Evolutionary conservation across 345 rosid genomes (phyloP).

Genomic region (Triadica sebifera): DNA sequence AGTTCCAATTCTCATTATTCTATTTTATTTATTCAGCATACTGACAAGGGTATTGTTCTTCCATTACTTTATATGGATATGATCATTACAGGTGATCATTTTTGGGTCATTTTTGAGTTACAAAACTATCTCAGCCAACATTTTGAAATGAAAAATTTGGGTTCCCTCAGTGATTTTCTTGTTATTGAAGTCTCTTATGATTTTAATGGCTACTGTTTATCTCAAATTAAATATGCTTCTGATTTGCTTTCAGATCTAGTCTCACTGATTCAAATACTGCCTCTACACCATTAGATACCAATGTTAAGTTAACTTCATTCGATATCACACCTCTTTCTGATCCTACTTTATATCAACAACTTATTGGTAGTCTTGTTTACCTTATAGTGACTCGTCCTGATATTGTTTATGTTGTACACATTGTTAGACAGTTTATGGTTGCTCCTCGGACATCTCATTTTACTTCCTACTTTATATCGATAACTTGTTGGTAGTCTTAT

Average conservation of each 20-base stretch:
- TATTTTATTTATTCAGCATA: not conserved
- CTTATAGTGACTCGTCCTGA: not conserved
- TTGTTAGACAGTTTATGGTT: not conserved
- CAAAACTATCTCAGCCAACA: too few species aligned
- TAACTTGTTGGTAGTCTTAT: not conserved
- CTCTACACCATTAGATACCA: not conserved
- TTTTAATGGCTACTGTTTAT: not conserved
- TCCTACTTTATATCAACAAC: not conserved
- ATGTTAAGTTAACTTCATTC: not conserved
- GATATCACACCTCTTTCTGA: not conserved
- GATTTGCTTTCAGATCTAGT: not conserved
- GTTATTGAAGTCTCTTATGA: not conserved
- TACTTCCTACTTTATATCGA: not conserved
- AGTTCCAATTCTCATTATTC: not conserved
- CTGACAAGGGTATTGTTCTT: not conserved
- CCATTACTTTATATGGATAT: not conserved
- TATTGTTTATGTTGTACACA: not conserved
- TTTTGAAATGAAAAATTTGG: conserved; percentile 5
- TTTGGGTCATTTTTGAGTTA: too few species aligned
- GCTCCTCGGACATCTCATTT: not conserved
- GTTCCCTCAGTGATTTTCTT: not conserved
- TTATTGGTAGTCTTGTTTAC: not conserved
- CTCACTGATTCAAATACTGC: not conserved
- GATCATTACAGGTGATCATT: not conserved
- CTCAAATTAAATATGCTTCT: not conserved